Conservation (phyloP, 2,329 filamentous ascomycete genomes). For the Fusarium acutatum region DNA sequence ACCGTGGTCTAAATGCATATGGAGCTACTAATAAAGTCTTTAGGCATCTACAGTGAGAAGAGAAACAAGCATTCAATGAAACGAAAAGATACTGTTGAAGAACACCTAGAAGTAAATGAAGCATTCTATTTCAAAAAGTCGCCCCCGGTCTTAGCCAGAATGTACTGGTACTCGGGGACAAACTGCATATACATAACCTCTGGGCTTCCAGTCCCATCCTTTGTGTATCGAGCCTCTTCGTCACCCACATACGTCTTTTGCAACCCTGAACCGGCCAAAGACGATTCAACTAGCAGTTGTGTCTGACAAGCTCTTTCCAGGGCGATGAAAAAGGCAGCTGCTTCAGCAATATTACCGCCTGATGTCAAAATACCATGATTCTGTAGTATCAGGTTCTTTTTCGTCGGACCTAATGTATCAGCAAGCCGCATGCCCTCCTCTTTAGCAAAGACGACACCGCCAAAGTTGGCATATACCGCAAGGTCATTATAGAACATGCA, state of each 20-base stretch:
- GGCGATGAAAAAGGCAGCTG: neutral
- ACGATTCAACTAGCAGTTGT: neutral
- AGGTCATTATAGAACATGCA: neutral
- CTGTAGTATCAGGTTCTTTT: neutral
- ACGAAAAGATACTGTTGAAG: too few species aligned
- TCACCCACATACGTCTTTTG: neutral
- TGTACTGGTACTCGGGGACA: neutral
- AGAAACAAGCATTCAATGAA: too few species aligned
- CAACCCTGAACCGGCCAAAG: neutral
- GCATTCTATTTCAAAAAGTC: neutral
- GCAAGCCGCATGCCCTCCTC: neutral
- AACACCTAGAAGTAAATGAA: neutral
- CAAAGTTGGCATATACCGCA: neutral
- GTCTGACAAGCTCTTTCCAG: neutral
- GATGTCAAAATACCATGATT: neutral
- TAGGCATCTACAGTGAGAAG: too few species aligned
- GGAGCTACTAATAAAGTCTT: fast-evolving
- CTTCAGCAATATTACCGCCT: neutral
- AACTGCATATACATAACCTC: neutral
- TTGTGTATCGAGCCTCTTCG: neutral
- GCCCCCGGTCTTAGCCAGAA: neutral
- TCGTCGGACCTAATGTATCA: neutral
- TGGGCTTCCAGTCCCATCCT: neutral
- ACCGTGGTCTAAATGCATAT: too few species aligned
- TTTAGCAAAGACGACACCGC: neutral